Evolutionary conservation across 2,329 filamentous ascomycete species (phyloP).

Genomic region (Colletotrichum plurivorum): DNA sequence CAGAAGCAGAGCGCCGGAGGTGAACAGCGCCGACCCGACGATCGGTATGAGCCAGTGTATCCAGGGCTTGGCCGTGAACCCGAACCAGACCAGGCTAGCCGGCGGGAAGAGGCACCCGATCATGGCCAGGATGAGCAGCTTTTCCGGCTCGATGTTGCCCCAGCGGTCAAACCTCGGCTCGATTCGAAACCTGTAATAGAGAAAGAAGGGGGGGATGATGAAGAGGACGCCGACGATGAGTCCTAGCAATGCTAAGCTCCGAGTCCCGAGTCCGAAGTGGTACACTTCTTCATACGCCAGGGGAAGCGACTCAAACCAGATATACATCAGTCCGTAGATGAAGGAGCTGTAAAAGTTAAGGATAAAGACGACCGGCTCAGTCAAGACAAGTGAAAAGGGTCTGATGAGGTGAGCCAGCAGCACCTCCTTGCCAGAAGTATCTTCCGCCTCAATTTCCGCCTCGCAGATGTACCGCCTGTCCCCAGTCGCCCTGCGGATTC

Average conservation of each 20-base stretch:
- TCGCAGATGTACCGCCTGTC: slow-evolving; percentile 31
- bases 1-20: slow-evolving; percentile 17
- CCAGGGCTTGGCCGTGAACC: slow-evolving; percentile 24
- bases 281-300: slow-evolving; percentile 33
- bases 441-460: slow-evolving; percentile 37
- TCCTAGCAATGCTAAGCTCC: slow-evolving; percentile 15
- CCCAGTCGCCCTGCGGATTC: slow-evolving; percentile 40
- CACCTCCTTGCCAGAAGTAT: slow-evolving; percentile 37
- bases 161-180: slow-evolving; percentile 25
- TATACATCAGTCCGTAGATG: slow-evolving; percentile 36
- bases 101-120: slow-evolving; percentile 20
- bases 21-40: slow-evolving; percentile 26
- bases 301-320: slow-evolving; percentile 35
- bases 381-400: slow-evolving; percentile 28
- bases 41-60: slow-evolving; percentile 21
- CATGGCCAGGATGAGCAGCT: slow-evolving; percentile 23
- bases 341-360: slow-evolving; percentile 28
- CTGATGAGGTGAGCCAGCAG: slow-evolving; percentile 32
- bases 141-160: slow-evolving; percentile 27
- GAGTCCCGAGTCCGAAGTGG: slow-evolving; percentile 29
- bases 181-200: slow-evolving; percentile 27
- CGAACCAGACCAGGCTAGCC: slow-evolving; percentile 33
- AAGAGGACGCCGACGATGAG: slow-evolving; percentile 30
- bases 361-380: slow-evolving; percentile 31
- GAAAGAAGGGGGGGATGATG: slow-evolving; percentile 23